Percentiles rank a stretch among this genome's conserved stretches.
Evolutionary conservation across 2,329 filamentous ascomycete species (phyloP).

Genomic region (Claviceps spartinae): DNA sequence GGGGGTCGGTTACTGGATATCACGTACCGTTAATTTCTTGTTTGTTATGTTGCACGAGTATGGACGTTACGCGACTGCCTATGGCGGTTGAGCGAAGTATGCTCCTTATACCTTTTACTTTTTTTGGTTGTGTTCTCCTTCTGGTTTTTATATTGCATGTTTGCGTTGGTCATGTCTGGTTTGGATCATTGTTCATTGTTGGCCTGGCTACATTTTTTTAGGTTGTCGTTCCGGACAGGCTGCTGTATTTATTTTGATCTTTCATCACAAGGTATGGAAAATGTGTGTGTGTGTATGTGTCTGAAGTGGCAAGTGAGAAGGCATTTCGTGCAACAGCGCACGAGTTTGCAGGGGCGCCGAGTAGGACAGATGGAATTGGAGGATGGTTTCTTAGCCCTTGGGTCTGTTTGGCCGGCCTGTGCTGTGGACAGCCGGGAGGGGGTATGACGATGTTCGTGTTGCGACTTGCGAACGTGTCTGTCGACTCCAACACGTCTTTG

Average conservation of each 20-base stretch:
- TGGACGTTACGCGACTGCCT: not conserved
- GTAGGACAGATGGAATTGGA: not conserved
- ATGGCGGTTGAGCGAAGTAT: not conserved
- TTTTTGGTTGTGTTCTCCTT: too few species aligned
- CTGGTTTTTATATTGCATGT: too few species aligned
- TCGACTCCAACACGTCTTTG: too few species aligned
- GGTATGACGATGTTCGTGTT: not conserved
- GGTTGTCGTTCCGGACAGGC: not conserved
- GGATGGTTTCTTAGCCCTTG: too few species aligned
- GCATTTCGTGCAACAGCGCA: not conserved
- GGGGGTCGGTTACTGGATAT: not conserved
- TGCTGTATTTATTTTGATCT: not conserved
- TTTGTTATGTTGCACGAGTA: slow-evolving; percentile 1
- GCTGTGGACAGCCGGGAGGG: not conserved
- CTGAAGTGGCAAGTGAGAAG: not conserved
- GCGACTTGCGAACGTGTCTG: not conserved
- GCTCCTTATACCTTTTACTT: not conserved
- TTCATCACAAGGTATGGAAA: not conserved
- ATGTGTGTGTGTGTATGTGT: not conserved
- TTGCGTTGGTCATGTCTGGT: not conserved
- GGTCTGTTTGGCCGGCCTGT: not conserved
- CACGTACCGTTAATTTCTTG: slow-evolving; percentile 9
- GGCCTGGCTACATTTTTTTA: not conserved
- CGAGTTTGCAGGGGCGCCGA: too few species aligned
- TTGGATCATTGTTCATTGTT: not conserved